A percentile compares a stretch with the other conserved stretches of the same genome.
phyloP scores from a whole-genome alignment of 305 asterid species.

The Plantago rigida region DNA sequence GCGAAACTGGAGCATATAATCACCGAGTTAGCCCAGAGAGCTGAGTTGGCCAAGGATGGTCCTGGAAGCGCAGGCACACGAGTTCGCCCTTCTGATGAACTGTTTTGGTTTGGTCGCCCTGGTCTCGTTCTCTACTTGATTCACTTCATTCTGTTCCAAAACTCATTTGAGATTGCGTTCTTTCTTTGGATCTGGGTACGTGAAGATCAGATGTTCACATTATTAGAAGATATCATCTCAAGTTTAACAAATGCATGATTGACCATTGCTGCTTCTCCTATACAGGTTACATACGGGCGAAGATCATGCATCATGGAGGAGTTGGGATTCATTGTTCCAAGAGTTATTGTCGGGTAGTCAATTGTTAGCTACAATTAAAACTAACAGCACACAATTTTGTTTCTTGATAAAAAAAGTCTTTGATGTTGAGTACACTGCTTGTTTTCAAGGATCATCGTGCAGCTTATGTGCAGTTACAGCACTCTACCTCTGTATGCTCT shows the following conservation, averaged over 20 bases:
- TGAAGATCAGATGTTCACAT: not conserved
- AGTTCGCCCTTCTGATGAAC: slow-evolving; percentile 62
- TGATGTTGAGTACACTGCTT: not conserved
- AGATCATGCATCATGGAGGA: slow-evolving; percentile 70
- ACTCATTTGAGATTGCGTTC: slow-evolving; percentile 81
- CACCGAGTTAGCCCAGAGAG: slow-evolving; percentile 36
- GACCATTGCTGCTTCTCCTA: not conserved
- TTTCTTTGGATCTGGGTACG: slow-evolving; percentile 84
- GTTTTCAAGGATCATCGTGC: slow-evolving; percentile 53
- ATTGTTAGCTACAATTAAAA: not conserved
- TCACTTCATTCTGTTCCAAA: slow-evolving; percentile 88
- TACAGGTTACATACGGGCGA: slow-evolving; percentile 52
- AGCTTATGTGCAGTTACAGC: slow-evolving; percentile 92
- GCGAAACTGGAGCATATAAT: slow-evolving; percentile 83
- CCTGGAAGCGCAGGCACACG: slow-evolving; percentile 29
- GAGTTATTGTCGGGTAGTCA: slow-evolving; percentile 51
- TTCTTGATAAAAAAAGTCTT: not conserved
- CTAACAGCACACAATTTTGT: not conserved
- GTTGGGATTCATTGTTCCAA: slow-evolving; percentile 42
- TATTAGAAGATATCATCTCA: not conserved
- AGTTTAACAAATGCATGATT: not conserved
- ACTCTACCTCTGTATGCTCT: slow-evolving; percentile 76
- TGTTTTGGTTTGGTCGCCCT: slow-evolving; percentile 73
- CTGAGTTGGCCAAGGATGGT: slow-evolving; percentile 52
- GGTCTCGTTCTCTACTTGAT: slow-evolving; percentile 61